phyloP scores from a whole-genome alignment of 768 basidiomycete species.

The Hygrophorus russula region DNA sequence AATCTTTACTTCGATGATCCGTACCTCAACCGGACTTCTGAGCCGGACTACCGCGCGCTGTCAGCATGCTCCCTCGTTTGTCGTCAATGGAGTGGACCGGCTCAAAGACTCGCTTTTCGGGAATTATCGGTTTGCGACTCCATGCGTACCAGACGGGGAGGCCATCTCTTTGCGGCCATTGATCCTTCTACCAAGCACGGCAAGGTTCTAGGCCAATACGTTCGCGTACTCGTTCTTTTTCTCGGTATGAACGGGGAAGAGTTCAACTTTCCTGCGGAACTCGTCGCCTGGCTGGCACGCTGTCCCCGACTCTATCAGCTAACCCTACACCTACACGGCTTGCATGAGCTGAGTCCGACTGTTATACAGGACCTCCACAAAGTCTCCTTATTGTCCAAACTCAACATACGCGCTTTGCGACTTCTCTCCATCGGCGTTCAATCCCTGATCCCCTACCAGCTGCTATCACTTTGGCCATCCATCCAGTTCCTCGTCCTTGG shows the following conservation, averaged over 20 bases:
- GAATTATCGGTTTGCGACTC: constrained; percentile 8
- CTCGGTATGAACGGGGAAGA: neutral
- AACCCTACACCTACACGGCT: neutral
- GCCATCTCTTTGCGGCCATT: constrained; percentile 5
- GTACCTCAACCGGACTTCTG: neutral
- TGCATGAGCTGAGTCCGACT: neutral
- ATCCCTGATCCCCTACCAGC: constrained; percentile 29
- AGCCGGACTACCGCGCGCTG: constrained; percentile 10
- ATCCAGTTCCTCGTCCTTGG: constrained; percentile 26
- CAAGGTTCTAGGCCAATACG: neutral
- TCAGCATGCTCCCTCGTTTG: constrained; percentile 15
- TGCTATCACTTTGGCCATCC: constrained; percentile 24
- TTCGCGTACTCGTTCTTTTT: constrained; percentile 2
- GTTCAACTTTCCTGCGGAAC: neutral
- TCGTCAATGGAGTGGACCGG: constrained; percentile 15
- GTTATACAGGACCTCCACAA: neutral
- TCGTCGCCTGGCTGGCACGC: constrained; percentile 1
- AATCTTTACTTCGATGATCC: constrained; percentile 1
- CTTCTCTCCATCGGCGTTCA: constrained; percentile 23
- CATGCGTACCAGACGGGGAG: neutral
- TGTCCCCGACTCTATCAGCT: constrained; percentile 5
- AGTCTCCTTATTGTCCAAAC: neutral
- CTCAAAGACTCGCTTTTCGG: constrained; percentile 19
- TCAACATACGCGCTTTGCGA: constrained; percentile 4
- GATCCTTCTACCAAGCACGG: neutral